These are phyloP conservation scores for Termitomyces sp. DNA, from an alignment of 768 basidiomycete genomes.

Conservation along the genomic window DNA sequence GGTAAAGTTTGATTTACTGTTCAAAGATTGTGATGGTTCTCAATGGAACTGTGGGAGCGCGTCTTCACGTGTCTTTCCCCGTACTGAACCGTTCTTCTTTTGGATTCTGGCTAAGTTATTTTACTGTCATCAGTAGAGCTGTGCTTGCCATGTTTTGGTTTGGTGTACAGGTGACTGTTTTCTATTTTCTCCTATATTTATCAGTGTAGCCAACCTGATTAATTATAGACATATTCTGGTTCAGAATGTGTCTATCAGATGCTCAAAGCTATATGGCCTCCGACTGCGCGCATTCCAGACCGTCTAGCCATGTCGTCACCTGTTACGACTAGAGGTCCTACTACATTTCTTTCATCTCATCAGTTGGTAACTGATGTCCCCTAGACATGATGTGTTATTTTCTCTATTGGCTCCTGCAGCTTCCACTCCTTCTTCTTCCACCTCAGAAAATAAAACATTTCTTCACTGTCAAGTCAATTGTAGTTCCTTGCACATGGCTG, in stretches of 20 bases:
- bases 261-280: slow-evolving; percentile 83
- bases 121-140: slow-evolving; percentile 71
- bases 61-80: slow-evolving; percentile 72
- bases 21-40: slow-evolving; percentile 50
- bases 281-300: slow-evolving; percentile 58
- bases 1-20: neutral
- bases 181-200: neutral
- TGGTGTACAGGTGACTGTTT: slow-evolving; percentile 61
- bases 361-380: neutral
- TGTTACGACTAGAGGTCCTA: slow-evolving; percentile 55
- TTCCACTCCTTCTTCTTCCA: slow-evolving; percentile 70
- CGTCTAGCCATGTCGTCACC: slow-evolving; percentile 46
- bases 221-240: slow-evolving; percentile 42
- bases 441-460: slow-evolving; percentile 74
- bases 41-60: slow-evolving; percentile 74
- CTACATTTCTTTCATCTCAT: neutral
- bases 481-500: slow-evolving; percentile 62
- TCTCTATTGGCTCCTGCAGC: slow-evolving; percentile 71
- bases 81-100: slow-evolving; percentile 79
- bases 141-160: slow-evolving; percentile 83
- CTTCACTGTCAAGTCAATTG: slow-evolving; percentile 62
- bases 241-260: slow-evolving; percentile 76
- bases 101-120: slow-evolving; percentile 88
- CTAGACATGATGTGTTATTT: slow-evolving; percentile 68
- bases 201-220: neutral